A percentile compares a stretch with the other conserved stretches of the same genome.
Conservation (phyloP, 2,329 filamentous ascomycete genomes). For the Fusarium setosum region DNA sequence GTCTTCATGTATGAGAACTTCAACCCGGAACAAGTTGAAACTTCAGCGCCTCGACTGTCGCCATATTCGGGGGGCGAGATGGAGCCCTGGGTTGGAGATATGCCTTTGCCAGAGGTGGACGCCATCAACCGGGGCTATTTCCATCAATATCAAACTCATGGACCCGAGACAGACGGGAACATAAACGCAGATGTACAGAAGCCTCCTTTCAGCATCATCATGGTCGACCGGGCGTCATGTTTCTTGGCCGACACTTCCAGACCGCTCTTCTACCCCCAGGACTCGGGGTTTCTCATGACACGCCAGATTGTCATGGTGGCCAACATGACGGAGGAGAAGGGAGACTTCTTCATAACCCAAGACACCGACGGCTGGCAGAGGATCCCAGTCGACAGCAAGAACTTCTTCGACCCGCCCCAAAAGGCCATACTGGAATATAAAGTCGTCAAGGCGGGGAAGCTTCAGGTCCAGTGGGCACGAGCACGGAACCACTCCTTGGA, state of each 20-base stretch:
- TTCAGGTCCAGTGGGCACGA: not conserved
- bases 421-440: not conserved
- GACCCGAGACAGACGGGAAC: too few relatives aligned
- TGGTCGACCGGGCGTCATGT: not conserved
- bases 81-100: not conserved
- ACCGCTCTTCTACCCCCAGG: not conserved
- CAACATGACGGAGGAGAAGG: not conserved
- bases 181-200: not conserved
- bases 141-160: not conserved
- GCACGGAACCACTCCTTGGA: not conserved
- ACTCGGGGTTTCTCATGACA: not conserved
- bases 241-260: not conserved
- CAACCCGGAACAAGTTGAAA: not conserved
- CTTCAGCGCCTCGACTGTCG: not conserved
- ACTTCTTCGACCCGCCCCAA: not conserved
- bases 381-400: not conserved
- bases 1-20: constrained; percentile 1
- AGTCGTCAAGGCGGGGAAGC: not conserved
- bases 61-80: not conserved
- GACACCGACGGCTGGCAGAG: not conserved
- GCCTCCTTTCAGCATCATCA: not conserved
- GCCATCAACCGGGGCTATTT: not conserved
- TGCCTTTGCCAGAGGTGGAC: not conserved
- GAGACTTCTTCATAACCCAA: not conserved
- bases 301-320: not conserved